These are phyloP conservation scores for Xylaria grammica DNA, from an alignment of 495 filamentous ascomycete species.

Conservation along the genomic window DNA sequence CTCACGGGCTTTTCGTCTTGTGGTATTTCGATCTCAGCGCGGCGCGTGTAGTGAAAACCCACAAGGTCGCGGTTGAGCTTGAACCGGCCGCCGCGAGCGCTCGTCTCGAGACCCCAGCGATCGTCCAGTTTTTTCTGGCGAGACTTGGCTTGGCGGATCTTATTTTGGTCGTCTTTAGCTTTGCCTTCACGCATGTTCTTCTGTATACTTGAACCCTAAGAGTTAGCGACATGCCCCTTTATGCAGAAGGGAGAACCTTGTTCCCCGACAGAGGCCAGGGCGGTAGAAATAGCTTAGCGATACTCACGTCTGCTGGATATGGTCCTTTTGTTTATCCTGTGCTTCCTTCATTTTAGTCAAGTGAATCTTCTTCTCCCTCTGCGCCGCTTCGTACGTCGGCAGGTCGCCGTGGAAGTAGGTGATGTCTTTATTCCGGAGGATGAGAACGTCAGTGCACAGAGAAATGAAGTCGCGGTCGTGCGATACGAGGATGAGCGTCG, in stretches of 20 bases:
- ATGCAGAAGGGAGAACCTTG: neutral
- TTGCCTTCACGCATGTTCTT: slow-evolving; percentile 71
- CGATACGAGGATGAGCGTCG: slow-evolving; percentile 73
- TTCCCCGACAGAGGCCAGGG: neutral
- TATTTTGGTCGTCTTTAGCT: slow-evolving; percentile 76
- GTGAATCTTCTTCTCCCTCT: slow-evolving; percentile 66
- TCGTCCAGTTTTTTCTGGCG: slow-evolving; percentile 83
- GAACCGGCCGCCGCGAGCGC: slow-evolving; percentile 71
- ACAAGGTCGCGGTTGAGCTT: slow-evolving; percentile 75
- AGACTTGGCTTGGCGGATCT: slow-evolving; percentile 76
- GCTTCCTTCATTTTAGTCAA: slow-evolving; percentile 78
- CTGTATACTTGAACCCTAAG: slow-evolving; percentile 48
- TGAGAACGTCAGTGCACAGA: slow-evolving; percentile 75
- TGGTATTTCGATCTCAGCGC: slow-evolving; percentile 73
- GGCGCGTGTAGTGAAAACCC: slow-evolving; percentile 60
- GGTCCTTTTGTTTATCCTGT: slow-evolving; percentile 74
- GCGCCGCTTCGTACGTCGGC: slow-evolving; percentile 68
- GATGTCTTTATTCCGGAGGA: slow-evolving; percentile 69
- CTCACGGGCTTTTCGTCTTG: slow-evolving; percentile 63
- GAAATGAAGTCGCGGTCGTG: slow-evolving; percentile 79
- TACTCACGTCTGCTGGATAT: slow-evolving; percentile 68
- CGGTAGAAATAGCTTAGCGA: neutral
- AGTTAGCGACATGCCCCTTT: neutral
- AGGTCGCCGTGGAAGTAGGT: slow-evolving; percentile 75
- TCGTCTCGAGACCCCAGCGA: slow-evolving; percentile 74